Percentiles rank a stretch among this genome's conserved stretches.
These are phyloP conservation scores for Crucibulum laeve DNA, from an alignment of 768 basidiomycete genomes.

Conservation along the genomic window DNA sequence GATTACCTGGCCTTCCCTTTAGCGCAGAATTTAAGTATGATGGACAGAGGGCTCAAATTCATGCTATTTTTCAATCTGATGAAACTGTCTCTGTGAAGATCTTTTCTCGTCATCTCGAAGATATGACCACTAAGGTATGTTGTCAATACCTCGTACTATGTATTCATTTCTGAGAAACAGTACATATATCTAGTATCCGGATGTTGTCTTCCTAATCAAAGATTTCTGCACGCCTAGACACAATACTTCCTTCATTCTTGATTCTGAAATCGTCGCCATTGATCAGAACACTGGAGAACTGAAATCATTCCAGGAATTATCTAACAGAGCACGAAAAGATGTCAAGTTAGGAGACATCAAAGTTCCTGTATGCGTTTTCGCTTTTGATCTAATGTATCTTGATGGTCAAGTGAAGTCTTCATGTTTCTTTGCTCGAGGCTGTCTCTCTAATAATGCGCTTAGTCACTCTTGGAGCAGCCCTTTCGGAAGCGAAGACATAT, in stretches of 20 bases:
- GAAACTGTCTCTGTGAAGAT: conserved; percentile 45
- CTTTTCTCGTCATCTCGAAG: conserved; percentile 87
- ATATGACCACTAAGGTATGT: conserved; percentile 83
- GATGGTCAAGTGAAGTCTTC: conserved; percentile 62
- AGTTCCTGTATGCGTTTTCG: conserved; percentile 78
- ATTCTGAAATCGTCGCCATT: conserved; percentile 86
- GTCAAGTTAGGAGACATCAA: conserved; percentile 72
- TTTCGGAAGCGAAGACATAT: conserved; percentile 69
- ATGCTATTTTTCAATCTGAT: conserved; percentile 37
- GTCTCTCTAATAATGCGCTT: conserved; percentile 6
- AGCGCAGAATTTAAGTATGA: conserved; percentile 91
- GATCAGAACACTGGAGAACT: conserved; percentile 59
- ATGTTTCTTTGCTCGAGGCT: conserved; percentile 1
- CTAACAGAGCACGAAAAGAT: conserved; percentile 80
- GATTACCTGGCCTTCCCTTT: conserved; percentile 63
- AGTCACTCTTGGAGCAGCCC: conserved; percentile 65
- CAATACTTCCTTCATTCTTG: conserved; percentile 67
- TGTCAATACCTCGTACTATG: conserved; percentile 3
- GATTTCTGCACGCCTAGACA: conserved; percentile 41
- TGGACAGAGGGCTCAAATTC: conserved; percentile 82
- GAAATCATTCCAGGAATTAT: conserved; percentile 83
- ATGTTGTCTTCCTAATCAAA: conserved; percentile 59
- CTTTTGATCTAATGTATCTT: conserved; percentile 86
- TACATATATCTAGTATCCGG: conserved; percentile 71
- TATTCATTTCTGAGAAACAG: conserved; percentile 1